These are phyloP conservation scores for Purpureocillium takamizusanense DNA, from an alignment of 2,329 filamentous ascomycete species.

Conservation along the genomic window DNA sequence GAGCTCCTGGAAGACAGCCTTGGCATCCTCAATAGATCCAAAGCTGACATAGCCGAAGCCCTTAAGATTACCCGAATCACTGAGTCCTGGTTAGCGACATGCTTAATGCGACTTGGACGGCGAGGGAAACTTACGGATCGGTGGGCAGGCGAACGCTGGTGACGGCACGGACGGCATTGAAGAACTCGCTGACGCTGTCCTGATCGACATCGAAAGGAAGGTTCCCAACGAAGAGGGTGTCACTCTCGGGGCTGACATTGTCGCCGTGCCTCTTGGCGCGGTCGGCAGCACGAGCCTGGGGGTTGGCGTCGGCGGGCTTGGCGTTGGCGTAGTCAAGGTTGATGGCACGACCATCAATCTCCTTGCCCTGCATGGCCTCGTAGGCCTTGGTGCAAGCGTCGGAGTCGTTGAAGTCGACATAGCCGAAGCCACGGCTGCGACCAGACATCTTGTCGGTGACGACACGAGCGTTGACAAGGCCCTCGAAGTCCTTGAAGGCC, in stretches of 20 bases:
- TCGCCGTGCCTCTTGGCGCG: conserved; percentile 69
- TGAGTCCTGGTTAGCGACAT: conserved; percentile 15
- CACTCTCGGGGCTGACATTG: conserved; percentile 66
- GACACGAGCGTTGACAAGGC: conserved; percentile 64
- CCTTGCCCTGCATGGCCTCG: conserved; percentile 63
- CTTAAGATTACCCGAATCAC: conserved; percentile 76
- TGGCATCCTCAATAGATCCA: conserved; percentile 72
- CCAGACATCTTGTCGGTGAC: conserved; percentile 75
- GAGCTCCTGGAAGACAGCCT: conserved; percentile 59
- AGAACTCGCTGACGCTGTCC: conserved; percentile 64
- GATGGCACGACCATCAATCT: conserved; percentile 65
- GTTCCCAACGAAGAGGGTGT: conserved; percentile 89
- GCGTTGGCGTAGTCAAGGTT: conserved; percentile 73
- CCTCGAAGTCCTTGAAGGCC: conserved; percentile 74
- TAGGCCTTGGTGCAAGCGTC: conserved; percentile 63
- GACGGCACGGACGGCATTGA: conserved; percentile 61
- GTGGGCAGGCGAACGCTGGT: conserved; percentile 81
- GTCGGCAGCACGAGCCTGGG: conserved; percentile 49
- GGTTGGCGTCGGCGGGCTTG: conserved; percentile 46
- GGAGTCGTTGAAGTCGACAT: conserved; percentile 72
- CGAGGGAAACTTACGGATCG: conserved; percentile 49
- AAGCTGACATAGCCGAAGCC: conserved; percentile 90
- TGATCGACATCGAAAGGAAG: conserved; percentile 76
- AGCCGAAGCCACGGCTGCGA: conserved; percentile 86
- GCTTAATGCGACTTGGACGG: neutral